Evolutionary conservation across 78 protist genomes (phyloP), one percentile per base, ranked within the genome.

Genomic region (slime mould (Dictyostelium discoideum)): DNA sequence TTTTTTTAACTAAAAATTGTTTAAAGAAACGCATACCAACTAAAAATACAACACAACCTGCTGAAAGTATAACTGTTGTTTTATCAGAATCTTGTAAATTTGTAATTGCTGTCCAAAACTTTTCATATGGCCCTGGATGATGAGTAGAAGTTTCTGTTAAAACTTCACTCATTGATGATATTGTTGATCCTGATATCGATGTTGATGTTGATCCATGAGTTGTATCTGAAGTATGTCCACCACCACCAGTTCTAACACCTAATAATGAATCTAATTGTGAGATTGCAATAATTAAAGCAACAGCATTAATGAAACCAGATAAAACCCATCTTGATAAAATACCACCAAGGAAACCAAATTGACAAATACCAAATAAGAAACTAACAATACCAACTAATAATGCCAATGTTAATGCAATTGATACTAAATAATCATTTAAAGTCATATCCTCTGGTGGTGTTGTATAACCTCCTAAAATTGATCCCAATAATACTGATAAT

Each of bases 301-400:
- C 96, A 0, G 96, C 96, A 84, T 93, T 93, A 77, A 93, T 85
- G 54, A 93, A 93, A 29, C 96, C 96, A 18, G 86, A 83, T 22
- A 93, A 44, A 2, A 93, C 90, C 92, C 94, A 85, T 32, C 96
- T 65, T 3, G 96, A 93, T 16, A 93, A 54, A 16, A 93, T 86
- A 20, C 73, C 40, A 16, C 92, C 96, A 78, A 93, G 32, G 32
- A 93, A 93, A 16, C 96, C 96, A 84, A 93, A 93, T 60, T 87
- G 96, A 32, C 87, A 57, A 20, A 93, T 60, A 67, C 96, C 96
- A 84, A 93, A 87, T 13, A 93, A 29, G 72, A 93, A 85, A 79
- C 92, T 77, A 26, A 93, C 74, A 44, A 76, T 40, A 65, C 96
- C 96, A 40, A 93, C 96, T 1, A 93, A 80, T 42, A 84, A 93